phyloP scores from a whole-genome alignment of 192 early-diverging fungal species.

The Geranomyces variabilis region DNA sequence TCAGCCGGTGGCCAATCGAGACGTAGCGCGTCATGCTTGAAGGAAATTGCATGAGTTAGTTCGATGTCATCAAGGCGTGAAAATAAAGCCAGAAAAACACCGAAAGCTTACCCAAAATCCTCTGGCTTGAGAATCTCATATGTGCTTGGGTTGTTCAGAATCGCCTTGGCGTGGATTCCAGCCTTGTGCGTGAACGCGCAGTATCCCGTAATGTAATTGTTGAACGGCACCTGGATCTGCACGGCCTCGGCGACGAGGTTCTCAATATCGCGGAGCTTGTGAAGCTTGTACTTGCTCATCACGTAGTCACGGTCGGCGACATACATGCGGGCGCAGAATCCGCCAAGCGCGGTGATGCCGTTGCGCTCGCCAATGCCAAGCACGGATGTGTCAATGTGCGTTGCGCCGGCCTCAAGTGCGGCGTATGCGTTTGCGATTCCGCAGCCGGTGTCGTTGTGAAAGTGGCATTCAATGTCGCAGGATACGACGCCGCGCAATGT shows the following conservation, averaged over 20 bases:
- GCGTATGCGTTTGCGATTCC: conserved; percentile 98
- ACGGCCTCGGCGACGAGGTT: conserved; percentile 96
- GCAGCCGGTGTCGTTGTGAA: conserved; percentile 99
- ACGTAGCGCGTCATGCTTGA: conserved; percentile 91
- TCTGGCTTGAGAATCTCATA: conserved; percentile 98
- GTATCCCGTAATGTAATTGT: conserved; percentile 99
- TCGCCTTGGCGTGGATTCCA: conserved; percentile 99
- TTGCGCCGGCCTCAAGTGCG: conserved; percentile 95
- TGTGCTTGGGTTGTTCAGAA: conserved; percentile 97
- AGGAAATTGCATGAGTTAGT: neutral
- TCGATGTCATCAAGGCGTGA: neutral
- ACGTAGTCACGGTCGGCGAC: conserved; percentile 89
- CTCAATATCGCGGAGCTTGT: conserved; percentile 91
- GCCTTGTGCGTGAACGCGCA: conserved; percentile 99
- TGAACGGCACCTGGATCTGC: conserved; percentile 95
- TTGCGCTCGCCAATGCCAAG: conserved; percentile 99
- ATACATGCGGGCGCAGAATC: conserved; percentile 95
- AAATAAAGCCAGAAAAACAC: conserved; percentile 11
- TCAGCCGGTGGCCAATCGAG: conserved; percentile 94
- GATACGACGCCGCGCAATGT: conserved; percentile 93
- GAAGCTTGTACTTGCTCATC: conserved; percentile 91
- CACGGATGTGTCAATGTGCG: conserved; percentile 97
- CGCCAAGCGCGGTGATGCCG: conserved; percentile 95
- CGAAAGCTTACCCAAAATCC: conserved; percentile 79
- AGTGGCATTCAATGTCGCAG: conserved; percentile 99